Conservation (phyloP, 805 yeast genomes). For the Wickerhamiella parazyma region DNA sequence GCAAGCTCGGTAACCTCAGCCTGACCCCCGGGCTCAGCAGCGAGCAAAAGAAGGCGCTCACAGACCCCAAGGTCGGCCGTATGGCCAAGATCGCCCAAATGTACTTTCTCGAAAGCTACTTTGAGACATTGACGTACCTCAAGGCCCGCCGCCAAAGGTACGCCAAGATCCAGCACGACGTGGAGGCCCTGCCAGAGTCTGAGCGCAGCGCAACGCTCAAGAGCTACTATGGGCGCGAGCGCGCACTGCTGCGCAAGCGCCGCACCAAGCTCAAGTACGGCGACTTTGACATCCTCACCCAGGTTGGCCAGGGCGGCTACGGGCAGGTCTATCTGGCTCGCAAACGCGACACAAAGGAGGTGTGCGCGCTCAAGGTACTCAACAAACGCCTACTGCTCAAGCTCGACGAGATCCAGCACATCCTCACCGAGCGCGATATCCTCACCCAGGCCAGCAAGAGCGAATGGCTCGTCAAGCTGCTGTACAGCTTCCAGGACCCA, state of each 20-base stretch:
- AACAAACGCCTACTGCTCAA: conserved; percentile 76
- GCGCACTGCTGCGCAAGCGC: conserved; percentile 72
- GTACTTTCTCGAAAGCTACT: conserved; percentile 88
- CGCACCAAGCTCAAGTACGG: conserved; percentile 86
- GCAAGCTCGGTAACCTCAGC: neutral
- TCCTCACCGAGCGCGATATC: conserved; percentile 90
- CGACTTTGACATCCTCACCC: conserved; percentile 92
- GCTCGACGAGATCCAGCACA: conserved; percentile 91
- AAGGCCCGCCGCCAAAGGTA: conserved; percentile 74
- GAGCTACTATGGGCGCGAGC: conserved; percentile 69
- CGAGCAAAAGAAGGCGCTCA: conserved; percentile 34
- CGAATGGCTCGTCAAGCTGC: conserved; percentile 87
- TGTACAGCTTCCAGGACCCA: conserved; percentile 89
- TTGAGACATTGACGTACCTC: conserved; percentile 89
- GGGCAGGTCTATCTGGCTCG: conserved; percentile 97
- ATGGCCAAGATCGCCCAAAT: conserved; percentile 83
- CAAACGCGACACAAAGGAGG: conserved; percentile 85
- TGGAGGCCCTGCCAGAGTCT: conserved; percentile 25
- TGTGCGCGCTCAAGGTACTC: conserved; percentile 86
- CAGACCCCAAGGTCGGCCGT: conserved; percentile 65
- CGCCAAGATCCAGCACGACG: conserved; percentile 48
- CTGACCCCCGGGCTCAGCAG: conserved; percentile 1
- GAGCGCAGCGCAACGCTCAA: conserved; percentile 53
- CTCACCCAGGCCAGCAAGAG: conserved; percentile 80
- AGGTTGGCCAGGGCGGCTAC: conserved; percentile 98